Evolutionary conservation across 805 yeast genomes (phyloP), one percentile per base, ranked within the genome.

Genomic region (Wickerhamiella vanderwaltii): DNA sequence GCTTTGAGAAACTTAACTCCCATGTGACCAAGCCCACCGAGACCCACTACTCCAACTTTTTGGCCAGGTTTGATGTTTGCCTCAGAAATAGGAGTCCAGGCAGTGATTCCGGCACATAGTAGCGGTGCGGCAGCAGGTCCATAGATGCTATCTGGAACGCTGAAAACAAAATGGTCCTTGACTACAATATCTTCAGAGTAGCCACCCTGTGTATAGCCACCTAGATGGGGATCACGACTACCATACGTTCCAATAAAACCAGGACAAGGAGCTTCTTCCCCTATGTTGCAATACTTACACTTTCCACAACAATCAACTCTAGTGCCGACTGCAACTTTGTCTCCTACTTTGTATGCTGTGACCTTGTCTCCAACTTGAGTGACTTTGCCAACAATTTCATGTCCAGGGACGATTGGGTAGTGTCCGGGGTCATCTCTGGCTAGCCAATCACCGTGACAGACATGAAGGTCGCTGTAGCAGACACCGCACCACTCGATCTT

Each of bases 391-490:
- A 88, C 86, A 65, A 91, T 93, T 65, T 82, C 93, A 64, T 82
- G 93, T 53, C 93, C 93, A 49, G 91, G 91, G 37, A 81, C 86
- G 51, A 80, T 66, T 18, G 91, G 88, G 46, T 78, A 68, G 59
- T 77, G 77, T 49, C 65, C 73, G 60, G 79, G 67, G 39, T 91
- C 91, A 23, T 40, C 36, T 63, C 61, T 67, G 15, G 35, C 32
- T 63, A 61, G 66, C 93, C 94, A 84, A 66, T 84, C 94, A 56
- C 94, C 94, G 60, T 81, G 75, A 87, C 91, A 82, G 43, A 91
- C 94, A 68, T 85, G 94, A 61, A 85, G 72, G 59, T 84, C 95
- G 28, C 94, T 83, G 71, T 86, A 94, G 66, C 95, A 84, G 44
- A 84, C 94, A 64, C 95, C 95, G 23, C 94, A 75, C 70, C 77